Conservation (phyloP, 78 protist species). For the Cyanophora paradoxa region DNA sequence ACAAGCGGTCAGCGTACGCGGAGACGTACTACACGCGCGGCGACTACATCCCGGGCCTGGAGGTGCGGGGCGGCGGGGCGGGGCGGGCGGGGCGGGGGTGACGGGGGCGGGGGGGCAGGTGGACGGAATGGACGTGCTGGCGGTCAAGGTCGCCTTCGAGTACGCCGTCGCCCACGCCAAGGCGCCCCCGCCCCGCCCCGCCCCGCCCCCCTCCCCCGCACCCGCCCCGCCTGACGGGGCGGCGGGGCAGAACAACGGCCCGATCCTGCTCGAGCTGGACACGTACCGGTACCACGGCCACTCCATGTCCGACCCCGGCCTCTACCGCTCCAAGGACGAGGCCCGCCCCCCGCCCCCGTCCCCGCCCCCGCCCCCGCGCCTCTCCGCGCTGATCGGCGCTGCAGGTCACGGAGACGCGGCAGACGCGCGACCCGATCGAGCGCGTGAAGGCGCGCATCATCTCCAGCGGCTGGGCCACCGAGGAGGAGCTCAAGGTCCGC, state of each 20-base stretch:
- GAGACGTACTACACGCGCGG: slow-evolving; percentile 81
- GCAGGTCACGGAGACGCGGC: background rate
- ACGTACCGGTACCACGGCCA: slow-evolving; percentile 94
- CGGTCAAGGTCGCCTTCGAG: slow-evolving; percentile 66
- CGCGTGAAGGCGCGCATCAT: slow-evolving; percentile 35
- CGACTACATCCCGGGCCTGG: no score
- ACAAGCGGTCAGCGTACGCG: slow-evolving; percentile 66
- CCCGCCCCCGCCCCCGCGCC: no score
- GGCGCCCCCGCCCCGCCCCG: no score
- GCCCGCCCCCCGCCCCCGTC: background rate
- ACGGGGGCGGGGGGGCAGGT: no score
- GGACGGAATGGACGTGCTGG: slow-evolving; percentile 88
- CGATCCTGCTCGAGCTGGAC: slow-evolving; percentile 67
- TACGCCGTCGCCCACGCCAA: slow-evolving; percentile 44
- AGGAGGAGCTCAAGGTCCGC: slow-evolving; percentile 59
- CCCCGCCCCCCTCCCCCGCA: no score
- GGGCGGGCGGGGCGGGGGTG: no score
- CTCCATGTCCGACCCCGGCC: slow-evolving; percentile 95
- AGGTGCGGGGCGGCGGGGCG: no score
- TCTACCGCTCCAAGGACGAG: slow-evolving; percentile 65
- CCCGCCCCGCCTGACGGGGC: no score
- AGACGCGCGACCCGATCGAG: slow-evolving; percentile 14
- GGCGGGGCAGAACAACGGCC: no score
- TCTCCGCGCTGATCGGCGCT: no score
- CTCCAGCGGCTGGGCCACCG: slow-evolving; percentile 45